Base-by-base conservation (phyloP, 2,329 filamentous ascomycete species). In the Fusarium sambucinum region DNA sequence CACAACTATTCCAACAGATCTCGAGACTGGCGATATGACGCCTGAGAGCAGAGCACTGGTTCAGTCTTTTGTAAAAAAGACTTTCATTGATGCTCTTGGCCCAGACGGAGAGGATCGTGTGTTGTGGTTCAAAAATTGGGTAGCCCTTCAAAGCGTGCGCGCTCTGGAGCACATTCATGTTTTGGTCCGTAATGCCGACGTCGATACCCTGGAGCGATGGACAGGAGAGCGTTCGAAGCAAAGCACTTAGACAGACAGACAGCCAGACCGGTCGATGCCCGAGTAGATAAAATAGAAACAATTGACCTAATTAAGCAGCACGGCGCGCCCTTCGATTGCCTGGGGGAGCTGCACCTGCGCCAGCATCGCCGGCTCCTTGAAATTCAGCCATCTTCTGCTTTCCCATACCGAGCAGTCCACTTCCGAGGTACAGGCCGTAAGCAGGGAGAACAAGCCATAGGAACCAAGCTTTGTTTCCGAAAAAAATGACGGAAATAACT, bases 91-190 rank as follows among this genome's bases (percentile, higher is more conserved):
- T n/a, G 80, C 78, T 30, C 80, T 92, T 14, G 85, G 84, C 0
- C 77, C 78, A 0, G 80, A 78, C 5, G 85, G 84, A n/a, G 78
- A 80, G 58, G 79, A 83, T 8, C 81, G 80, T 48, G 87, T 90
- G 44, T 77, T 94, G 63, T 98, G 94, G 93, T 97, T 97, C 81
- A 96, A 95, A 85, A 97, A 97, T 73, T 97, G 94, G 94, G 89
- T 89, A 62, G 89, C 89, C 27, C 81, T 97, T 76, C 96, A 97
- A 82, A 96, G 92, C 73, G 91, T 97, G 41, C 88, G 94, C 73
- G 87, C 92, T 4, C 83, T 97, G 46, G 94, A 97, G 81, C 95
- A 97, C 77, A 90, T 97, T 74, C 95, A 98, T 79, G 89, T 98
- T 33, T 76, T 91, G 73, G 86, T 90, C 51, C 84, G 80, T 55